These are phyloP conservation scores for Adansonia gregorii DNA, from an alignment of 441 rosid genomes.

Conservation along the genomic window DNA sequence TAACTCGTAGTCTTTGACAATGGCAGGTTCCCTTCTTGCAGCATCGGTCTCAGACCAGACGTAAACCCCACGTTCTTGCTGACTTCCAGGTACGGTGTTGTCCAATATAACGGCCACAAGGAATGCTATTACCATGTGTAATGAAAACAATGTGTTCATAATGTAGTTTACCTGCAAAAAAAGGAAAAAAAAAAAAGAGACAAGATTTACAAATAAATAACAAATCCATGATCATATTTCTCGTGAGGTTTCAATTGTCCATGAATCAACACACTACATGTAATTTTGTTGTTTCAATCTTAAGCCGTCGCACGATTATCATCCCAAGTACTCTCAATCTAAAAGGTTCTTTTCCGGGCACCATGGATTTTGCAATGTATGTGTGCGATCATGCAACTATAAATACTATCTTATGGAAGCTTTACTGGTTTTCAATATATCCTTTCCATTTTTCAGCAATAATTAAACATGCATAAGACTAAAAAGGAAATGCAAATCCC, in stretches of 20 bases:
- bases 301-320: not conserved
- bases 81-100: conserved; percentile 86
- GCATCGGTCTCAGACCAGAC: conserved; percentile 79
- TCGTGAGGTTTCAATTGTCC: not conserved
- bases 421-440: too few species aligned
- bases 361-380: not conserved
- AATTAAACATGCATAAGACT: too few species aligned
- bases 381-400: not conserved
- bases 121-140: conserved; percentile 84
- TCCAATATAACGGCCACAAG: conserved; percentile 80
- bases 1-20: conserved; percentile 80
- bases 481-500: too few species aligned
- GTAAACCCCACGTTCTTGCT: conserved; percentile 85
- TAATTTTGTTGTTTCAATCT: not conserved
- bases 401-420: too few species aligned
- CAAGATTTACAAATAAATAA: not conserved
- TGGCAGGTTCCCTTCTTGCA: conserved; percentile 77
- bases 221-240: not conserved
- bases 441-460: too few species aligned
- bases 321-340: not conserved
- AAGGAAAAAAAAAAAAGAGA: not conserved
- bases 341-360: not conserved
- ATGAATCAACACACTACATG: not conserved
- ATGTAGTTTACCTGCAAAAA: conserved; percentile 79
- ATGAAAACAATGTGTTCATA: conserved; percentile 72